Base-by-base conservation (phyloP, 225 moss, liverwort and hornwort species). In the Neckera pumila region DNA sequence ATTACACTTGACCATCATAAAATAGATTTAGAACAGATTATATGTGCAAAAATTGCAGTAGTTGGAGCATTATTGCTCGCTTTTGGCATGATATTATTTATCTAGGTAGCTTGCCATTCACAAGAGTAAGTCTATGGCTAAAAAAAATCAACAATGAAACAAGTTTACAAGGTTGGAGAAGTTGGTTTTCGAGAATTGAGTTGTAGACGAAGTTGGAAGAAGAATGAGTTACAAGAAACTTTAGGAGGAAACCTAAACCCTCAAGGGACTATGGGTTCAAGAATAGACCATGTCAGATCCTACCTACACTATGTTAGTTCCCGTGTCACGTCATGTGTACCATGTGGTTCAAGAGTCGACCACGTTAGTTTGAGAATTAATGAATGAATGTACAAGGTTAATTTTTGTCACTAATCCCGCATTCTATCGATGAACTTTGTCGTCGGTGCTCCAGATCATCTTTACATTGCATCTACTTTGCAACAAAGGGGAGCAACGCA, bases 221-320 rank as follows among this genome's bases (percentile, higher is more conserved):
- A 75, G 20, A 49, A 33, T 1, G 12, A 51, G 13, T 76, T 49
- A 49, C 49, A 33, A 4, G 20, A 51, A 21, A 19, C 11, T 27
- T 4, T 42, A 27, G 9, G 42, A 42, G 5, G 9, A 71, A 15
- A 26, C 9, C 5, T 42, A 27, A 42, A 42, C 5, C 26, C 8
- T 70, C 14, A 70, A 70, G 1, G 8, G 1, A 0, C 2, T 0
- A 0, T 71, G 42, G 42, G 27, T 71, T 70, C 7, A 8, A 40
- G 8, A 40, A 8, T 8, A 26, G 25, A 42, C 8, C 14, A 27
- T 3, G 5, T 26, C 14, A 64, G 2, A 17, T 17, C 17, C 2
- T 9, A 1, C 2, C 1, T 30, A 1, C 30, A 62, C 30, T 8
- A 30, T 15, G 8, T 33, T 15, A 64, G 16, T 33, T 64, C 17